A percentile compares a stretch with the other conserved stretches of the same genome.
These are phyloP conservation scores for Thalassiosira hispida DNA, from an alignment of 352 stramenopile genomes.

Conservation along the genomic window DNA sequence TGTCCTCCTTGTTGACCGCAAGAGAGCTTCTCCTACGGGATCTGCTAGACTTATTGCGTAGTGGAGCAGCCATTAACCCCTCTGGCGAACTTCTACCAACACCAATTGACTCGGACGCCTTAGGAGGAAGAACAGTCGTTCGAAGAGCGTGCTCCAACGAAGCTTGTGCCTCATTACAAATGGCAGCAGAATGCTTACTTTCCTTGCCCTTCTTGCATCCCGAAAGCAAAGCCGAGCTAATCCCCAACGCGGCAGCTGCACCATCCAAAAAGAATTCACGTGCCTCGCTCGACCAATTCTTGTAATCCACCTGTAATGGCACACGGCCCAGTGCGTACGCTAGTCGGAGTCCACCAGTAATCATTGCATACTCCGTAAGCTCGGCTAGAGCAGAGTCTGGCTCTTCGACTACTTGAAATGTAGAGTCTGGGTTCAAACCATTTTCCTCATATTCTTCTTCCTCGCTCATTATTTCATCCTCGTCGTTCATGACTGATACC, in stretches of 20 bases:
- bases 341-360: constrained; percentile 48
- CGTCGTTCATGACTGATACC: constrained; percentile 25
- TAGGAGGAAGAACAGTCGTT: constrained; percentile 17
- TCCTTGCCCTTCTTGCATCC: constrained; percentile 7
- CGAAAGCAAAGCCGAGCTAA: constrained; percentile 45
- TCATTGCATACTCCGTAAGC: constrained; percentile 25
- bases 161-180: constrained; percentile 19
- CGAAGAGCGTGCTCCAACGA: constrained; percentile 39
- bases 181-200: neutral
- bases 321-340: constrained; percentile 37
- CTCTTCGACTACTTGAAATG: constrained; percentile 19
- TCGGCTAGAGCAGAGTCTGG: constrained; percentile 17
- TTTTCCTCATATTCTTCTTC: constrained; percentile 21
- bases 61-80: neutral
- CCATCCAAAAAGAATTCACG: constrained; percentile 71
- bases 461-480: constrained; percentile 23
- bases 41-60: neutral
- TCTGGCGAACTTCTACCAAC: neutral
- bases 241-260: constrained; percentile 49
- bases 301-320: constrained; percentile 63
- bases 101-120: neutral
- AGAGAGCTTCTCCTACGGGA: too few species aligned
- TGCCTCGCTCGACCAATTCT: constrained; percentile 71
- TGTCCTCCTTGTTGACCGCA: constrained; percentile 11
- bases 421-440: neutral